Evolutionary conservation across 2,329 filamentous ascomycete genomes (phyloP), one percentile per base, ranked within the genome.

Genomic region (Aspergillus nomiae): DNA sequence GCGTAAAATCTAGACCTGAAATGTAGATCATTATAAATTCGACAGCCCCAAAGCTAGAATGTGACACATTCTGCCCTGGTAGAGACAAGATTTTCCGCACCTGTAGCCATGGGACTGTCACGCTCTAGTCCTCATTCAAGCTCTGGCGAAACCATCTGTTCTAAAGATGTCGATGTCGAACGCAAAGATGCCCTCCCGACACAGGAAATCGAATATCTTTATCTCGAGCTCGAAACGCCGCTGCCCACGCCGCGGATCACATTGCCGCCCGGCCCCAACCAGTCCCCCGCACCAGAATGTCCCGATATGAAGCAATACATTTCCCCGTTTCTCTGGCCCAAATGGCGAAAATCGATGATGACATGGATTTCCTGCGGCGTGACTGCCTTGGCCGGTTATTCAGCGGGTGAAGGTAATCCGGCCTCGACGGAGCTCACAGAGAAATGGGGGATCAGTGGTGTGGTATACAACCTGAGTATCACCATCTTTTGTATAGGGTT

Each of bases 401-500:
- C 90, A 0, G 91, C 93, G 0, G 93, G 93, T 3, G 86, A 92
- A 2, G 95, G 95, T 76, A 90, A 89, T 8, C 89, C 92, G 0
- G 87, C 91, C 0, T 81, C 88, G 0, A 76, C 77, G 6, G 85
- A 91, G 59, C 88, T 97, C 82, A 85, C 84, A 1, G 75, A 80
- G 1, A 86, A 91, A 71, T 92, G 91, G 78, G 76, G 85, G 4
- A 82, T 92, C 0, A 89, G 87, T 45, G 80, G 82, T 11, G 83
- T 90, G n/a, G 88, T 88, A 1, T 85, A 89, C n/a, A 81, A 90
- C 6, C 82, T 88, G 1, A 92, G 92, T 38, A 91, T 97, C 64
- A 96, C 93, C 0, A 86, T 87, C 0, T 97, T 95, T 76, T 95
- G 92, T 53, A 72, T 85, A 38, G 93, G 94, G 4, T 97, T 97